Evolutionary conservation across 176 grass and related monocot genomes (phyloP).

Genomic region (Triticum dicoccoides): DNA sequence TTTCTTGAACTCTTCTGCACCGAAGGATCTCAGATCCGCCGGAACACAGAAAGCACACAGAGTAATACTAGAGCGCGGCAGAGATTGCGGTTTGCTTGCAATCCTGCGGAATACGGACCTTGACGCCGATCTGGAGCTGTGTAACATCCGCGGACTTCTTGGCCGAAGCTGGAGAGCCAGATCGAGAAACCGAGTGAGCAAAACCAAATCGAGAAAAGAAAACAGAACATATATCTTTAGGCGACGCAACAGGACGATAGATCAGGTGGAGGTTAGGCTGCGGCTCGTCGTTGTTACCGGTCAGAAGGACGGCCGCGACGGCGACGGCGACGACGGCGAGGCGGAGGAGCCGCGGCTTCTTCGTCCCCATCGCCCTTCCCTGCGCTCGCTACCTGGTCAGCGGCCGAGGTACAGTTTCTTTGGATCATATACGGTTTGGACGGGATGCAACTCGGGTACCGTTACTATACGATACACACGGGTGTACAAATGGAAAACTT

Average conservation of each 20-base stretch:
- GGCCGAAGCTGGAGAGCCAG: conserved; percentile 50
- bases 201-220: background rate
- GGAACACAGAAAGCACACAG: background rate
- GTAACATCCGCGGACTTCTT: conserved; percentile 80
- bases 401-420: background rate
- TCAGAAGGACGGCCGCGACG: conserved; percentile 32
- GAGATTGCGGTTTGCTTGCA: background rate
- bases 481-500: too few relatives aligned
- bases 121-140: conserved; percentile 87
- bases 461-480: too few relatives aligned
- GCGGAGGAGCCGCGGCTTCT: conserved; percentile 35
- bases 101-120: conserved; percentile 28
- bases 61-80: background rate
- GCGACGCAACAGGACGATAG: background rate
- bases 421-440: too few relatives aligned
- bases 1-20: background rate
- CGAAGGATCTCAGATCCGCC: conserved; percentile 16
- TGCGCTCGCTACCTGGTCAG: background rate
- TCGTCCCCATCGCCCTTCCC: conserved; percentile 31
- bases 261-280: background rate
- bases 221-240: background rate
- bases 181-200: conserved; percentile 10
- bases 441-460: too few relatives aligned
- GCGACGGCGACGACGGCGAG: conserved; percentile 33
- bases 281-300: conserved; percentile 37